Conservation (phyloP, 2,329 filamentous ascomycete genomes). For the Pestalotiopsis sp. region DNA sequence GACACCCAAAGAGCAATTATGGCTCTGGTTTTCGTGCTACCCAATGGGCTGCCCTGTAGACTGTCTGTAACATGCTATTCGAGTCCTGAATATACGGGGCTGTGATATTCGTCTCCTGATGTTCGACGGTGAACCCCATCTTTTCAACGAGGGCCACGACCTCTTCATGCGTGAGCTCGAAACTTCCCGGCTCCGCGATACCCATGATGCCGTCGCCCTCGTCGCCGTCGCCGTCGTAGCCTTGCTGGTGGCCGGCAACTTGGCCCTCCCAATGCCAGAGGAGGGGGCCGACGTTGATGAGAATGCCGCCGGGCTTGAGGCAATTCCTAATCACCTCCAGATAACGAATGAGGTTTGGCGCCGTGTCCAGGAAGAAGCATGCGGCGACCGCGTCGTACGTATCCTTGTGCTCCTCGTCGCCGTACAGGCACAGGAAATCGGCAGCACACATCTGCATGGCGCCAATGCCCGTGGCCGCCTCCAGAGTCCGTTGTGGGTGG, state of each 20-base stretch:
- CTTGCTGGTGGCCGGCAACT: conserved; percentile 56
- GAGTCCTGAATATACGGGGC: conserved; percentile 88
- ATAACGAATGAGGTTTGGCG: conserved; percentile 89
- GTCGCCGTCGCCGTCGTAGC: conserved; percentile 53
- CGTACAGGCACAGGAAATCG: conserved; percentile 90
- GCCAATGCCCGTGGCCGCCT: conserved; percentile 44
- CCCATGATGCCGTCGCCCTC: conserved; percentile 59
- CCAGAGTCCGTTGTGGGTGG: conserved; percentile 65
- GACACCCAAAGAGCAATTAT: not conserved
- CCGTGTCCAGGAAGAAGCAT: conserved; percentile 97
- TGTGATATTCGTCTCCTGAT: conserved; percentile 59
- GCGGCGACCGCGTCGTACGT: conserved; percentile 82
- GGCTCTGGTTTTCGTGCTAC: conserved; percentile 72
- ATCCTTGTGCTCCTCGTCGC: conserved; percentile 60
- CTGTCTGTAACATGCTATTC: conserved; percentile 82
- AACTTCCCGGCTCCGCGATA: conserved; percentile 85
- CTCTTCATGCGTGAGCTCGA: conserved; percentile 90
- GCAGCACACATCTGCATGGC: conserved; percentile 92
- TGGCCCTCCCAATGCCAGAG: conserved; percentile 94
- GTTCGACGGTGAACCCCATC: conserved; percentile 77
- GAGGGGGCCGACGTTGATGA: conserved; percentile 88
- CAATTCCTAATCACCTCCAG: conserved; percentile 82
- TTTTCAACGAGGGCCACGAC: conserved; percentile 74
- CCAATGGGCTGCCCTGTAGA: conserved; percentile 84
- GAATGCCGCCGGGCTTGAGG: conserved; percentile 75